These are phyloP conservation scores for Neonectria magnoliae DNA, from an alignment of 2,329 filamentous ascomycete species.

Conservation along the genomic window DNA sequence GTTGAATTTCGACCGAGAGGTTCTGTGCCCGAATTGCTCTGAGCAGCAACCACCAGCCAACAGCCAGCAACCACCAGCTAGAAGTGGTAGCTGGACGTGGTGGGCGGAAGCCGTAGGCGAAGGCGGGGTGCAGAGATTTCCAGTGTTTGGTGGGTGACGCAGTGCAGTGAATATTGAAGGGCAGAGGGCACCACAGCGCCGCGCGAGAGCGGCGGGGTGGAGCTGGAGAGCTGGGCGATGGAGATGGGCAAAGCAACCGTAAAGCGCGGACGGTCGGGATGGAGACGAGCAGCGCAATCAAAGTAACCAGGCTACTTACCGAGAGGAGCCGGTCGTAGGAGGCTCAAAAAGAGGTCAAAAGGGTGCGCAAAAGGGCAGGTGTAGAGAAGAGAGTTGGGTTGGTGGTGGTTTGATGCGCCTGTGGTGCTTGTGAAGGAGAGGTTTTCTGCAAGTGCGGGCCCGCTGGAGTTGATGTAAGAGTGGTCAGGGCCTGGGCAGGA, in stretches of 20 bases:
- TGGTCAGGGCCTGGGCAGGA: slow-evolving; percentile 20
- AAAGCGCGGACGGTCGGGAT: slow-evolving; percentile 27
- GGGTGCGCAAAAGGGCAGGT: slow-evolving; percentile 24
- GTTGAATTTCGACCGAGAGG: slow-evolving; percentile 3
- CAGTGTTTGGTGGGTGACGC: slow-evolving; percentile 16
- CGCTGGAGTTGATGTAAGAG: slow-evolving; percentile 28
- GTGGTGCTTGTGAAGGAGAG: slow-evolving; percentile 34
- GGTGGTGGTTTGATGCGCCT: slow-evolving; percentile 25
- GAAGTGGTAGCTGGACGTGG: neutral
- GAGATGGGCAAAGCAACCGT: neutral
- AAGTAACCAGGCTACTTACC: slow-evolving; percentile 20
- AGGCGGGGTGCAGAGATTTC: slow-evolving; percentile 46
- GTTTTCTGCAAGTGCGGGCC: slow-evolving; percentile 41
- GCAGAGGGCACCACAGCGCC: slow-evolving; percentile 5
- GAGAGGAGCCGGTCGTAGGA: slow-evolving; percentile 10
- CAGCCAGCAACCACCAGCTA: slow-evolving; percentile 23
- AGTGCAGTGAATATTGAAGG: slow-evolving; percentile 5
- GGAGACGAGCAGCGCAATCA: slow-evolving; percentile 26
- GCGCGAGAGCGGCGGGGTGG: slow-evolving; percentile 5
- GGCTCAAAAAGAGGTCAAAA: slow-evolving; percentile 19
- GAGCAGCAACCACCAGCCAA: slow-evolving; percentile 6
- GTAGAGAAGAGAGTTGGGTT: slow-evolving; percentile 24
- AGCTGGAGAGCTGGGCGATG: neutral
- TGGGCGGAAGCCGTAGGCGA: slow-evolving; percentile 40
- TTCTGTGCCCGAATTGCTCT: slow-evolving; percentile 31